Percentiles rank a stretch among this genome's conserved stretches.
phyloP scores from a whole-genome alignment of 2,329 filamentous ascomycete genomes.

The Aspergillus cejpii region DNA sequence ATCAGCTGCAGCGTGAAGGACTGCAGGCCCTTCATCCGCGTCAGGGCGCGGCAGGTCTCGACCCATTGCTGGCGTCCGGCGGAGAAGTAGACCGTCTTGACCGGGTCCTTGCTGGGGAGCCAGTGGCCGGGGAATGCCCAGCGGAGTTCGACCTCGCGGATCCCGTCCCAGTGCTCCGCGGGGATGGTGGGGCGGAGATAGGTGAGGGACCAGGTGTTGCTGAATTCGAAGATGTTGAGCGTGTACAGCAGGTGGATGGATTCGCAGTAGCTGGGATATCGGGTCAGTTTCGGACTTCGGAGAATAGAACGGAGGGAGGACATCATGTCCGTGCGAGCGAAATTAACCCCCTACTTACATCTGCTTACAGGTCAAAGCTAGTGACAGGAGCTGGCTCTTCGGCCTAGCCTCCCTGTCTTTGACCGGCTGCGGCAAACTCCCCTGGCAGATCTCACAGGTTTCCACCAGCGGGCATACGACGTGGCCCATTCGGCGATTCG shows the following conservation, averaged over 20 bases:
- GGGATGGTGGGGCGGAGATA: constrained; percentile 35
- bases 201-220: constrained; percentile 36
- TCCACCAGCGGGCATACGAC: constrained; percentile 26
- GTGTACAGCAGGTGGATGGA: constrained; percentile 33
- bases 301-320: neutral
- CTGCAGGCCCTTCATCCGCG: constrained; percentile 21
- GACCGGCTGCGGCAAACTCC: constrained; percentile 24
- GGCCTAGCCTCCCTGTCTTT: constrained; percentile 13
- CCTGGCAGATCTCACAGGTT: constrained; percentile 32
- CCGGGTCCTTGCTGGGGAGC: constrained; percentile 37
- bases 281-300: constrained; percentile 1
- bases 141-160: constrained; percentile 33
- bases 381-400: constrained; percentile 19
- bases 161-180: constrained; percentile 23
- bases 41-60: constrained; percentile 30
- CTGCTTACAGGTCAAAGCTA: constrained; percentile 32
- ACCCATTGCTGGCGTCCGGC: constrained; percentile 34
- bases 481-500: constrained; percentile 28
- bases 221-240: constrained; percentile 35
- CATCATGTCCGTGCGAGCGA: neutral
- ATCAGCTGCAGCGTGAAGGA: constrained; percentile 29
- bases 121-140: constrained; percentile 38
- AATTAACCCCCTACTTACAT: constrained; percentile 24
- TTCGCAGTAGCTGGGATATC: constrained; percentile 29
- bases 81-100: constrained; percentile 34